A percentile compares a stretch with the other conserved stretches of the same genome.
These are phyloP conservation scores for Beauveria rudraprayagi DNA, from an alignment of 2,329 filamentous ascomycete genomes.

Conservation along the genomic window DNA sequence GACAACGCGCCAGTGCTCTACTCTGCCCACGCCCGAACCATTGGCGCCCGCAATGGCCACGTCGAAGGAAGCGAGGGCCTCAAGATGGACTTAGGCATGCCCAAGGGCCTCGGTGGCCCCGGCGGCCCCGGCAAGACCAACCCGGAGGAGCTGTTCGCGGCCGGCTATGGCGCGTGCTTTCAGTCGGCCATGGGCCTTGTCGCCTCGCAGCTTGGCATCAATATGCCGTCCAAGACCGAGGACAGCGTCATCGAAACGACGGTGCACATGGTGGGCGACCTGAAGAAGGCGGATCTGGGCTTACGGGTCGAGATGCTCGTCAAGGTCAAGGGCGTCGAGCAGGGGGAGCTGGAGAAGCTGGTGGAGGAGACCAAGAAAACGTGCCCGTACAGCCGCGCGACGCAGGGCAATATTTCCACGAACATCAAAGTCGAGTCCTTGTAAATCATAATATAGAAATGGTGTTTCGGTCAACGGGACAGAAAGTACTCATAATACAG, in stretches of 20 bases:
- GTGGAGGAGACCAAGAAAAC: constrained; percentile 20
- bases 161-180: constrained; percentile 39
- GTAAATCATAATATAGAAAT: neutral
- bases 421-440: constrained; percentile 17
- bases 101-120: constrained; percentile 32
- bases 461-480: neutral
- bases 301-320: constrained; percentile 35
- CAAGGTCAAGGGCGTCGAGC: constrained; percentile 22
- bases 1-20: constrained; percentile 31
- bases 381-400: constrained; percentile 23
- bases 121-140: constrained; percentile 35
- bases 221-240: constrained; percentile 28
- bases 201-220: constrained; percentile 30
- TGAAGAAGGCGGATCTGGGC: constrained; percentile 36
- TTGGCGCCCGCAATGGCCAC: constrained; percentile 28
- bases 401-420: constrained; percentile 20
- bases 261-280: constrained; percentile 35
- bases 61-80: constrained; percentile 22
- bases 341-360: constrained; percentile 19
- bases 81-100: constrained; percentile 31
- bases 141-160: constrained; percentile 39
- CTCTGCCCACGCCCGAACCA: constrained; percentile 28
- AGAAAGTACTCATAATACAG: neutral
- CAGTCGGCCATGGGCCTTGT: constrained; percentile 38
- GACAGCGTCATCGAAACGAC: constrained; percentile 32